phyloP scores from a whole-genome alignment of 106 monocot genomes.

The Triglochin maritima region DNA sequence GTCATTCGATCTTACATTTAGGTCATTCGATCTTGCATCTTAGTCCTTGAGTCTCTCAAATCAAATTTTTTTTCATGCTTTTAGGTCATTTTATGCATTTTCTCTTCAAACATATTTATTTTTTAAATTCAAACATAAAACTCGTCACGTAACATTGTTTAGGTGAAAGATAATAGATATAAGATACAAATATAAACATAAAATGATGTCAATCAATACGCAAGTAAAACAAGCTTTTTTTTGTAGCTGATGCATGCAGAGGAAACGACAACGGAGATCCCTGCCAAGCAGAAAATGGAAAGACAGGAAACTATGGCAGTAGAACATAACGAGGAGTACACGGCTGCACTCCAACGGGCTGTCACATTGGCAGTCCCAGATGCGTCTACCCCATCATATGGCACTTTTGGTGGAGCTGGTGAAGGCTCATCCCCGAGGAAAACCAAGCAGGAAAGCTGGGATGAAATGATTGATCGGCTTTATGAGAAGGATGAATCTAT shows the following conservation, averaged over 20 bases:
- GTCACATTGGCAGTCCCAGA: constrained; percentile 68
- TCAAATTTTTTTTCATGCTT: no score
- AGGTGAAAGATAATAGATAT: no score
- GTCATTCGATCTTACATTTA: no score
- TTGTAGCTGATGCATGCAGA: constrained; percentile 65
- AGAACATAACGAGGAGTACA: constrained; percentile 73
- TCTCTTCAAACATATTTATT: no score
- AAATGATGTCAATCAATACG: no score
- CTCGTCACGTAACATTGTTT: no score
- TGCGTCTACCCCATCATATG: constrained; percentile 57
- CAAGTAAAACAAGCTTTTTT: no score
- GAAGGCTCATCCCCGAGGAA: constrained; percentile 17
- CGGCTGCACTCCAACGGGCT: constrained; percentile 68
- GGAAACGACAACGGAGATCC: constrained; percentile 52
- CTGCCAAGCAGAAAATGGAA: constrained; percentile 72
- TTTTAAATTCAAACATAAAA: no score
- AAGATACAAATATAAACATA: no score
- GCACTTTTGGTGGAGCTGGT: constrained; percentile 29
- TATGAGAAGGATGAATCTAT: constrained; percentile 55
- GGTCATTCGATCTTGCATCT: no score
- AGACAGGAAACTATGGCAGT: constrained; percentile 38
- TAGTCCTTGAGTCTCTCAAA: no score
- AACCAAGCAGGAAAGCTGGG: constrained; percentile 46
- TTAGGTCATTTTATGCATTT: no score
- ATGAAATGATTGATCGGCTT: constrained; percentile 50